phyloP scores from a whole-genome alignment of 768 basidiomycete species.

The Boletus rubroflammeus region DNA sequence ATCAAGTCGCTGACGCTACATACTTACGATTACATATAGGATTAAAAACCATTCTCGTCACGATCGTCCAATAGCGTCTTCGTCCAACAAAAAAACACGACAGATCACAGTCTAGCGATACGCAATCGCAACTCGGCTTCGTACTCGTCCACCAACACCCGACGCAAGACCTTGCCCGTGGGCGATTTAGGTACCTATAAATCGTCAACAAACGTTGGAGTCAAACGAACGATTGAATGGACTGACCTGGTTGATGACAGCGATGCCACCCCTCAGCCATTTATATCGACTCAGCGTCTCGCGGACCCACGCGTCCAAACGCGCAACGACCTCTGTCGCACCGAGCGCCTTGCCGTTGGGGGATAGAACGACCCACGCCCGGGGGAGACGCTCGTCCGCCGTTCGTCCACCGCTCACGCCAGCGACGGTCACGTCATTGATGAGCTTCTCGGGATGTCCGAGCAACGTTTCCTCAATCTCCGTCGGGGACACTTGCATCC shows the following conservation, averaged over 20 bases:
- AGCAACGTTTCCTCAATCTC: conserved; percentile 71
- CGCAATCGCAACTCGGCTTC: conserved; percentile 33
- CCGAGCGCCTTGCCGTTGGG: conserved; percentile 49
- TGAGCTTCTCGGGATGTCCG: conserved; percentile 55
- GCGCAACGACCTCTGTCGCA: conserved; percentile 35
- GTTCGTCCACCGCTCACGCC: conserved; percentile 72
- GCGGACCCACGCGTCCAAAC: conserved; percentile 58
- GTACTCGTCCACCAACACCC: conserved; percentile 57
- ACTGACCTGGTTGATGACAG: conserved; percentile 58
- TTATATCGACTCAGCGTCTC: conserved; percentile 70
- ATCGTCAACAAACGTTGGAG: not conserved
- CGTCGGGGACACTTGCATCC: conserved; percentile 73
- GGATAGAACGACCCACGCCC: conserved; percentile 76
- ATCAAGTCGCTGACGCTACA: not conserved
- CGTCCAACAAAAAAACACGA: not conserved
- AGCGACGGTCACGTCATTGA: conserved; percentile 66
- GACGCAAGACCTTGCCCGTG: conserved; percentile 67
- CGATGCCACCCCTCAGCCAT: conserved; percentile 71
- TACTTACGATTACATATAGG: not conserved
- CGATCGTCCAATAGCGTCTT: no score
- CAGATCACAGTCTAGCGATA: conserved; percentile 25
- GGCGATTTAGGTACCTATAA: conserved; percentile 64
- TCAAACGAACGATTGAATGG: not conserved
- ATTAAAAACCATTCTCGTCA: no score
- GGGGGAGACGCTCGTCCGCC: conserved; percentile 68